Base-by-base conservation (phyloP, 176 grass and related monocot species). In the Oryza meyeriana region DNA sequence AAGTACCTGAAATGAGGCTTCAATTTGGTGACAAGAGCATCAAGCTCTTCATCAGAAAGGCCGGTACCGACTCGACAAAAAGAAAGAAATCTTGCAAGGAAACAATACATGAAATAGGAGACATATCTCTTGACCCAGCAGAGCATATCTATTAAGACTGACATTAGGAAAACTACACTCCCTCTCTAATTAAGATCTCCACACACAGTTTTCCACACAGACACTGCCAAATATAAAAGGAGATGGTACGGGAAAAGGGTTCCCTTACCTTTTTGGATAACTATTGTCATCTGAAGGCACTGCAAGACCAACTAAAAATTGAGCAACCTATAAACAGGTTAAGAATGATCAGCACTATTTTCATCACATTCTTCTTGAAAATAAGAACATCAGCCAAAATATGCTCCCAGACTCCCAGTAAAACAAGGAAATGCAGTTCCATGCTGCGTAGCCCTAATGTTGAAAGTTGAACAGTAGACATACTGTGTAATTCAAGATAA, bases 241-340 rank as follows among this genome's bases (percentile, higher is more conserved):
- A 59, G 79, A 22, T 26, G 41, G 38, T 18, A 71, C 44, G 33
- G 73, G 33, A 80, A 85, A 76, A 76, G 31, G 13, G 36, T 77
- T 28, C 24, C 59, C 16, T 69, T 83, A 94, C 95, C 88, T 83
- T 82, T 98, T 98, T 11, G 92, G 95, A 65, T 93, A 89, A 87
- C 86, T 90, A 72, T 74, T 89, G 87, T 89, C 84, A 84, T 98
- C 90, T 87, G 88, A 87, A 87, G 64, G 90, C 71, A 93, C 92
- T 26, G 95, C 90, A 81, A 98, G 92, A 87, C 95, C 95, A 83
- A 98, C 61, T 79, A 98, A 89, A 88, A 94, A 98, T 81, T 98
- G 95, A 81, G 95, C 88, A 30, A 98, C 92, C 95, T 98, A 81
- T 64, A 82, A 87, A 76, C 32, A 17, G 64, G 26, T 71, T 84